These are phyloP conservation scores for Phytophthora ohioensis DNA, from an alignment of 352 stramenopile species.

Conservation along the genomic window DNA sequence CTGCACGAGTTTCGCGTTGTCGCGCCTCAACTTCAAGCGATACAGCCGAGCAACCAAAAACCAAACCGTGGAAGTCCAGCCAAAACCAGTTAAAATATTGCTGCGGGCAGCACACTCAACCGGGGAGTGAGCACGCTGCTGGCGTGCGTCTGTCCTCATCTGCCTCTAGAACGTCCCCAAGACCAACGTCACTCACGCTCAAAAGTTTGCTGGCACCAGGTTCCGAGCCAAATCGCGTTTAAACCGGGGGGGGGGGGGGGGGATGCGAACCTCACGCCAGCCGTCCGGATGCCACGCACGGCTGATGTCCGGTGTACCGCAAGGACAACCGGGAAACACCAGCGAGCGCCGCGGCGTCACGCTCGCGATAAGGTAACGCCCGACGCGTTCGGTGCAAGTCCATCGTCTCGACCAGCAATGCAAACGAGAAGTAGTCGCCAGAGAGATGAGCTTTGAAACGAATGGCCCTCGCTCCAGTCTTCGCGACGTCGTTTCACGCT, in stretches of 20 bases:
- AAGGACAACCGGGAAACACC: slow-evolving; percentile 17
- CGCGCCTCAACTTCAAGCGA: slow-evolving; percentile 26
- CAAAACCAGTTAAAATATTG: slow-evolving; percentile 1
- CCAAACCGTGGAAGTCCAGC: too few species aligned
- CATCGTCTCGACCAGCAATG: slow-evolving; percentile 22
- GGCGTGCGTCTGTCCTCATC: slow-evolving; percentile 27
- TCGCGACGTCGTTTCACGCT: neutral
- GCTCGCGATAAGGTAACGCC: slow-evolving; percentile 21
- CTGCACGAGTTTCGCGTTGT: slow-evolving; percentile 20
- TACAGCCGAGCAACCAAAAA: slow-evolving; percentile 2
- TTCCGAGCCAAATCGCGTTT: slow-evolving; percentile 7
- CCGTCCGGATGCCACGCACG: neutral
- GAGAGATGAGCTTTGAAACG: slow-evolving; percentile 32
- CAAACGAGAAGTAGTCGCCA: slow-evolving; percentile 38
- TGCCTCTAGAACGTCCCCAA: slow-evolving; percentile 21
- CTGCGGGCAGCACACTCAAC: slow-evolving; percentile 11
- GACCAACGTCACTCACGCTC: slow-evolving; percentile 31
- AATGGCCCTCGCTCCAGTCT: slow-evolving; percentile 23
- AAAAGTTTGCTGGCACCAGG: slow-evolving; percentile 24
- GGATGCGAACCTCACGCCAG: slow-evolving; percentile 25
- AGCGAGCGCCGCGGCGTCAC: neutral
- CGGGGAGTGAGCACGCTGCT: neutral
- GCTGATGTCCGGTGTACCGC: slow-evolving; percentile 13
- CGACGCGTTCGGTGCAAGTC: neutral
- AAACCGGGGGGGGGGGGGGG: too few species aligned